Evolutionary conservation across 2,329 filamentous ascomycete species (phyloP).

Genomic region (Didymella pinodella): DNA sequence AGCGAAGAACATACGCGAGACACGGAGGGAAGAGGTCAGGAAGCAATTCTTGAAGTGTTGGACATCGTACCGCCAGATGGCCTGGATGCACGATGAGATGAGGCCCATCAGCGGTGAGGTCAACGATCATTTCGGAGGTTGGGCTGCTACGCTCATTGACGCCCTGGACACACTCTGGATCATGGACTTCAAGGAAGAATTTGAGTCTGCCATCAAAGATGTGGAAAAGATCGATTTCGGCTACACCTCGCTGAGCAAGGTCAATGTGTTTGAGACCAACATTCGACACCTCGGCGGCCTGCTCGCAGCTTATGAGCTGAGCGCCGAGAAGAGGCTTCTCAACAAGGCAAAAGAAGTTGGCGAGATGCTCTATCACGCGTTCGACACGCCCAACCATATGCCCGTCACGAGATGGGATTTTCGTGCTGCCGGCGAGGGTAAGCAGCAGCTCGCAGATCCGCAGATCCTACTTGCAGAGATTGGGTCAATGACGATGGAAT

Average conservation of each 20-base stretch:
- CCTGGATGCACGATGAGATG: constrained; percentile 60
- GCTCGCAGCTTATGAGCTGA: constrained; percentile 85
- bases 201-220: constrained; percentile 55
- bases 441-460: constrained; percentile 51
- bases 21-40: constrained; percentile 50
- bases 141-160: constrained; percentile 58
- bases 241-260: constrained; percentile 45
- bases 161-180: constrained; percentile 58
- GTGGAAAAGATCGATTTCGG: constrained; percentile 55
- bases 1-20: constrained; percentile 44
- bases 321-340: constrained; percentile 74
- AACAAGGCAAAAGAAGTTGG: constrained; percentile 81
- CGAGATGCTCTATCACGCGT: constrained; percentile 80
- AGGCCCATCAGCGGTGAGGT: constrained; percentile 53
- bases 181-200: constrained; percentile 59
- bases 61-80: constrained; percentile 54
- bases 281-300: constrained; percentile 89
- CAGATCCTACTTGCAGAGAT: constrained; percentile 57
- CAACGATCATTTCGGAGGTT: constrained; percentile 56
- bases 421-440: constrained; percentile 48
- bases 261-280: constrained; percentile 61
- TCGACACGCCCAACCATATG: constrained; percentile 95
- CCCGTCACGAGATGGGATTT: constrained; percentile 64
- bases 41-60: constrained; percentile 56
- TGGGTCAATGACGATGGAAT: constrained; percentile 58